phyloP scores from a whole-genome alignment of 2,329 filamentous ascomycete species.

The Colletotrichum sp. region DNA sequence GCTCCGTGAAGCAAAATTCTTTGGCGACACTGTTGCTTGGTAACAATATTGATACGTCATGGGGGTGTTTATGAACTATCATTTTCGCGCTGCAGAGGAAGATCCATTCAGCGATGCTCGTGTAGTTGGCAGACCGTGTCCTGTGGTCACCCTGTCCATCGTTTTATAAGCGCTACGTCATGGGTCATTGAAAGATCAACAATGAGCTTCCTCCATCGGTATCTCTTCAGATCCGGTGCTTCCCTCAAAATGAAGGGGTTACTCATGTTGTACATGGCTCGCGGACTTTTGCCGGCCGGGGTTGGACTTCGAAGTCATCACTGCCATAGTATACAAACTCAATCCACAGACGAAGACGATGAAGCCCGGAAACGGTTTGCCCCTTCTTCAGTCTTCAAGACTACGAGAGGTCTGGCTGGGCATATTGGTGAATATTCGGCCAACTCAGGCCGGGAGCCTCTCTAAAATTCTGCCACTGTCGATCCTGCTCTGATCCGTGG shows the following conservation, averaged over 20 bases:
- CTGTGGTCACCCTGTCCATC: neutral
- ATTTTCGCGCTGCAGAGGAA: accelerated
- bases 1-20: too few relatives aligned
- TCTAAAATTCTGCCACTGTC: neutral
- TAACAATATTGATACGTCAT: too few relatives aligned
- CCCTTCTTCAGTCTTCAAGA: accelerated
- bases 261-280: accelerated
- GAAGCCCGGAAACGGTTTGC: accelerated
- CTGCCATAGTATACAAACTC: accelerated
- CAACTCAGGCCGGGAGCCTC: neutral
- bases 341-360: neutral
- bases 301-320: neutral
- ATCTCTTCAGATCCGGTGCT: too few relatives aligned
- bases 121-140: neutral
- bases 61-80: neutral
- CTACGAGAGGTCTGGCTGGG: neutral
- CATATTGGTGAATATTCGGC: neutral
- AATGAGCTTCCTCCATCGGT: too few relatives aligned
- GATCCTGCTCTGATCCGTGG: neutral
- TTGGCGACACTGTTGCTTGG: too few relatives aligned
- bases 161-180: neutral
- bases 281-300: accelerated
- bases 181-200: accelerated
- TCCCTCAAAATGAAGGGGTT: neutral
- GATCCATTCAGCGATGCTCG: neutral